phyloP scores from a whole-genome alignment of 1,284 basidiomycete genomes.

The Pterulicium gracile region DNA sequence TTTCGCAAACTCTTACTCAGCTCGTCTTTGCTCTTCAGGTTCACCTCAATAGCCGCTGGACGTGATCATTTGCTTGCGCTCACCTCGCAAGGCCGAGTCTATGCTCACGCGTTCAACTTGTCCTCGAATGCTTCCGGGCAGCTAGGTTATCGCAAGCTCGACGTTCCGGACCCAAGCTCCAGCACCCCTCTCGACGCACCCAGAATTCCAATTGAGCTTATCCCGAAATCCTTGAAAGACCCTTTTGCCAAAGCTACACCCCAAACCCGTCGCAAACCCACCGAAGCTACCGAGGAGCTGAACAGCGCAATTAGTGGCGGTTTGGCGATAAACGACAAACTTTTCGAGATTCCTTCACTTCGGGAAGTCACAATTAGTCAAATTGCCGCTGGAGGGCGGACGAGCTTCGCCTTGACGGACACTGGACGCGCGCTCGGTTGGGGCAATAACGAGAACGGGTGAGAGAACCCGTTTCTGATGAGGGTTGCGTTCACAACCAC shows the following conservation, averaged over 20 bases:
- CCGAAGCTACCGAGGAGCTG: constrained; percentile 22
- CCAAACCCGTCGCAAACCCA: constrained; percentile 21
- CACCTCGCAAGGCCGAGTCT: constrained; percentile 74
- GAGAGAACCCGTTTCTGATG: constrained; percentile 12
- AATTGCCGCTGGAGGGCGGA: constrained; percentile 65
- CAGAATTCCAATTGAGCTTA: constrained; percentile 41
- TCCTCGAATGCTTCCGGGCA: constrained; percentile 82
- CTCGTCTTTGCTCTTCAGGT: constrained; percentile 27
- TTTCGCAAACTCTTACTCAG: not conserved
- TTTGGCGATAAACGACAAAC: constrained; percentile 60
- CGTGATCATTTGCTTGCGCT: constrained; percentile 78
- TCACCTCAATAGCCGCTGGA: constrained; percentile 67
- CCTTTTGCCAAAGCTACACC: constrained; percentile 36
- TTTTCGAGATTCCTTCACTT: constrained; percentile 79
- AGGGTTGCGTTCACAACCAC: constrained; percentile 1
- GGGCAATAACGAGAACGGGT: constrained; percentile 83
- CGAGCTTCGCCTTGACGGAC: constrained; percentile 62
- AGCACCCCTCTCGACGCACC: constrained; percentile 14
- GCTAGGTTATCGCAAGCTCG: constrained; percentile 65
- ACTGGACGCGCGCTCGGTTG: constrained; percentile 79
- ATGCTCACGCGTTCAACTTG: constrained; percentile 68
- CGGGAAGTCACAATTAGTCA: constrained; percentile 55
- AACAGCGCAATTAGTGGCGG: constrained; percentile 31
- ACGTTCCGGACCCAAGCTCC: constrained; percentile 31
- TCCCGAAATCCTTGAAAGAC: constrained; percentile 45